Percentiles rank a stretch among this genome's conserved stretches.
Evolutionary conservation across 495 filamentous ascomycete genomes (phyloP).

Genomic region (Achaetomiella virescens): DNA sequence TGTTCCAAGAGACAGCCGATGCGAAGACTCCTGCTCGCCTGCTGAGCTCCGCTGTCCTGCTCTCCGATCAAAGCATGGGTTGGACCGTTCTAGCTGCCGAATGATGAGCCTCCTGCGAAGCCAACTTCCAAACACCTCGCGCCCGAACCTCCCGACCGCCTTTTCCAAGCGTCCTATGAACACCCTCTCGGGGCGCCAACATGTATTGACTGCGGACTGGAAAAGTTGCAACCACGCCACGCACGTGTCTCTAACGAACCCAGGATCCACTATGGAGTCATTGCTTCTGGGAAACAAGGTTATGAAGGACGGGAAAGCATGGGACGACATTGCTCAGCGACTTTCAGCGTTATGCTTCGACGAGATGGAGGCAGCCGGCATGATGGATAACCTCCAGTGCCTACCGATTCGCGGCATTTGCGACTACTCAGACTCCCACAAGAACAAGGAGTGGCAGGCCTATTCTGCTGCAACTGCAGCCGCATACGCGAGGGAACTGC

Average conservation of each 20-base stretch:
- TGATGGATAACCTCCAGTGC: slow-evolving; percentile 20
- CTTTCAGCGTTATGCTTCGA: slow-evolving; percentile 24
- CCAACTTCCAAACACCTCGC: slow-evolving; percentile 1
- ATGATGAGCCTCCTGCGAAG: slow-evolving; percentile 6
- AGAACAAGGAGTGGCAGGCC: slow-evolving; percentile 32
- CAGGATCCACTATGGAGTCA: slow-evolving; percentile 32
- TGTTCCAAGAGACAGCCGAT: slow-evolving; percentile 4
- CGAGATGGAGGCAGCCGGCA: slow-evolving; percentile 22
- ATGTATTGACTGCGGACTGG: slow-evolving; percentile 2
- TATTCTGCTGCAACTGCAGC: slow-evolving; percentile 33
- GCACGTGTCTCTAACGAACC: slow-evolving; percentile 1
- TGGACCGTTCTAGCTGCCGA: not conserved
- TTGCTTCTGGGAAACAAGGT: slow-evolving; percentile 39
- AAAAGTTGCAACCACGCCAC: slow-evolving; percentile 1
- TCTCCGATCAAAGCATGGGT: slow-evolving; percentile 4
- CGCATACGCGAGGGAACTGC: slow-evolving; percentile 26
- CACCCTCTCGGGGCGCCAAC: slow-evolving; percentile 3
- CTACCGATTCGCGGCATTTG: slow-evolving; percentile 35
- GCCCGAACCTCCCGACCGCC: not conserved
- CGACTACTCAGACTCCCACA: slow-evolving; percentile 38
- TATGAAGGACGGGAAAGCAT: slow-evolving; percentile 27
- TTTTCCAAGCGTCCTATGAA: slow-evolving; percentile 10
- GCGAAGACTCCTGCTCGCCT: not conserved
- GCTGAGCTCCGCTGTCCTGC: slow-evolving; percentile 6
- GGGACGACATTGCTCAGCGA: slow-evolving; percentile 26